Conservation (phyloP, 805 yeast species). For the Alloascoidea hylecoeti region DNA sequence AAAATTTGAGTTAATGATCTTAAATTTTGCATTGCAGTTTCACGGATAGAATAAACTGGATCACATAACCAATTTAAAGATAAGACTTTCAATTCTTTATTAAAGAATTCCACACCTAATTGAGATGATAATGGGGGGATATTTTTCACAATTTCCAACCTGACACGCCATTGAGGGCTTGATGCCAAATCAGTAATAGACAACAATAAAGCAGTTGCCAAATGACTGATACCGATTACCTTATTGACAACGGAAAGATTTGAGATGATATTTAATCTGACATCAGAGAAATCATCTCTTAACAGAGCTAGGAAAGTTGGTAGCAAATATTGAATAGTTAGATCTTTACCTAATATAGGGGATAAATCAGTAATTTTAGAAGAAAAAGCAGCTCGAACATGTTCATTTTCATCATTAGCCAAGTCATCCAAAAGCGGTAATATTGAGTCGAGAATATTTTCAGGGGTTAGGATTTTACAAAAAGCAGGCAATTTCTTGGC, state of each 20-base stretch:
- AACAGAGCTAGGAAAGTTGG: constrained; percentile 70
- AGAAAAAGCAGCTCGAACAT: constrained; percentile 68
- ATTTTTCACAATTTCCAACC: constrained; percentile 75
- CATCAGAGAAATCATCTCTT: constrained; percentile 79
- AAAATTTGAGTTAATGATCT: constrained; percentile 54
- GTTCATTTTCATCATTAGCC: constrained; percentile 68
- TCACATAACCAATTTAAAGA: constrained; percentile 86
- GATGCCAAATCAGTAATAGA: constrained; percentile 78
- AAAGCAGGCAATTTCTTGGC: constrained; percentile 69
- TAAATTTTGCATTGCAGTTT: constrained; percentile 65
- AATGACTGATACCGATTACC: constrained; percentile 60
- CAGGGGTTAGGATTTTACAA: constrained; percentile 34
- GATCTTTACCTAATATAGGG: constrained; percentile 55
- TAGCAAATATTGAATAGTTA: constrained; percentile 52
- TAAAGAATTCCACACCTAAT: constrained; percentile 66
- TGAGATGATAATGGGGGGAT: constrained; percentile 73
- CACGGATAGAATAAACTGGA: constrained; percentile 72
- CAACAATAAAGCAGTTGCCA: constrained; percentile 62
- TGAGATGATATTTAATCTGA: constrained; percentile 66
- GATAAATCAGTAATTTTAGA: constrained; percentile 62
- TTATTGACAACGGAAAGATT: constrained; percentile 68
- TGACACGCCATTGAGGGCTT: constrained; percentile 77
- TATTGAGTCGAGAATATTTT: constrained; percentile 39
- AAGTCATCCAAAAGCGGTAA: constrained; percentile 59
- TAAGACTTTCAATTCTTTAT: constrained; percentile 60